Conservation (phyloP, 352 stramenopile genomes). For the Phytopythium cucurbitacearum region DNA sequence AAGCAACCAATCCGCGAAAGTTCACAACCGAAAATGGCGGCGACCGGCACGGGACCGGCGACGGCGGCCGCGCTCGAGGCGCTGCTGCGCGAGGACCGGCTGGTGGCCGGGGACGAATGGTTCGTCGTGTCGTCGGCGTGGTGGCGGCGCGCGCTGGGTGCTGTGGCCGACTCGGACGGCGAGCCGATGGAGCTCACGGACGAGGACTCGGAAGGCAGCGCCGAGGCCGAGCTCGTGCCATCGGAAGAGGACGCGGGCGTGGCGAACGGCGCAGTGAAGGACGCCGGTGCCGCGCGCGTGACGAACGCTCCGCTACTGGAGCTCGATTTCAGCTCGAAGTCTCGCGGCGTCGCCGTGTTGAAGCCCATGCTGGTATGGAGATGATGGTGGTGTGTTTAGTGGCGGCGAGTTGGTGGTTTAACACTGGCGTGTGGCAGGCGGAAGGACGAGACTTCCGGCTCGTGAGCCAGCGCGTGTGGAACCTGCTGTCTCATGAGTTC, state of each 20-base stretch:
- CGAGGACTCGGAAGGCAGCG: slow-evolving; percentile 25
- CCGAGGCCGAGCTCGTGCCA: slow-evolving; percentile 1
- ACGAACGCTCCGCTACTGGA: slow-evolving; percentile 54
- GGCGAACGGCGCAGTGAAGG: slow-evolving; percentile 1
- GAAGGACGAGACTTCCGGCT: slow-evolving; percentile 60
- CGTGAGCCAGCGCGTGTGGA: slow-evolving; percentile 72
- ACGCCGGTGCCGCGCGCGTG: slow-evolving; percentile 13
- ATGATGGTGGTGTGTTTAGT: neutral
- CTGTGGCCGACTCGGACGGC: slow-evolving; percentile 7
- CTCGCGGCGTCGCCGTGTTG: slow-evolving; percentile 46
- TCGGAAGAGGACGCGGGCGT: neutral
- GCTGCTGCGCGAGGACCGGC: slow-evolving; percentile 25
- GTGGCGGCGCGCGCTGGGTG: slow-evolving; percentile 42
- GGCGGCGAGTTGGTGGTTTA: neutral
- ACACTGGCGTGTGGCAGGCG: slow-evolving; percentile 19
- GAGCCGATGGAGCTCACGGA: slow-evolving; percentile 26
- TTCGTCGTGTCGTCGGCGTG: slow-evolving; percentile 50
- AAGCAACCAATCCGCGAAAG: too few species aligned
- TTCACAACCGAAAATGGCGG: too few species aligned
- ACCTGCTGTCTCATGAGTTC: slow-evolving; percentile 52
- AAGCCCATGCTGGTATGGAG: slow-evolving; percentile 43
- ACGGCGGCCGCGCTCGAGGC: slow-evolving; percentile 17
- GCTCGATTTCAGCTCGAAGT: slow-evolving; percentile 27
- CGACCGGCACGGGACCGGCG: neutral
- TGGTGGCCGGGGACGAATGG: slow-evolving; percentile 54